Base-by-base conservation (phyloP, 2,329 filamentous ascomycete genomes). In the Monosporascus sp. region DNA sequence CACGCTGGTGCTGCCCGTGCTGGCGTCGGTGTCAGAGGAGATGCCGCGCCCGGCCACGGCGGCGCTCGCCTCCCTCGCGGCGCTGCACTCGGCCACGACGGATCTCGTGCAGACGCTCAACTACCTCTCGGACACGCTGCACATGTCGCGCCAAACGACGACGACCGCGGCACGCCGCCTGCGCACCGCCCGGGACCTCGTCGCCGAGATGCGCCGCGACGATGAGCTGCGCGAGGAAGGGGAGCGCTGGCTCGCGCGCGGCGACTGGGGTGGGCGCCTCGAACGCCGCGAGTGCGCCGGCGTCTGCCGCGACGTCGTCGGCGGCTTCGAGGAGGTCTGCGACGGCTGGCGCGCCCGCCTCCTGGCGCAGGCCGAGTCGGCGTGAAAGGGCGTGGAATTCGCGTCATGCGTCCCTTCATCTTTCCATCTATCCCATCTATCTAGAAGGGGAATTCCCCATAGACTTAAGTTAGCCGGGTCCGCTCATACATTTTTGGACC, bases 141-240 rank as follows among this genome's bases (percentile, higher is more conserved):
- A 97, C 70, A 96, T 97, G 86, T 91, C 88, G 34, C 85, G 90
- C 14, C 93, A 97, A 70, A 88, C 89, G 1, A 94, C 90, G 0
- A 88, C 85, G 3, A 87, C 88, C 9, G 94, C 93, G 2, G 85
- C 87, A 2, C 79, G 94, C 51, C 82, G 90, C 45, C 74, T 99
- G 49, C 86, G 88, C 60, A 89, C 84, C 37, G 91, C 90, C 6
- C 89, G 87, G 62, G 92, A 96, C 67, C 83, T 96, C 55, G 86
- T 97, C 1, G 83, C 85, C 2, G 93, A 97, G 62, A 86, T 97
- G 75, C 82, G 86, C 58, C 82, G 83, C 54, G 94, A 97, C 64
- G 85, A 90, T 54, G 90, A 96, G 62, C 77, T 86, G 34, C 83
- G 86, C 48, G 90, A 96, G 63, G 85, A 94, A 66, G 92, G 90